phyloP scores from a whole-genome alignment of 148 eudicot species.

The Camellia granthamiana region DNA sequence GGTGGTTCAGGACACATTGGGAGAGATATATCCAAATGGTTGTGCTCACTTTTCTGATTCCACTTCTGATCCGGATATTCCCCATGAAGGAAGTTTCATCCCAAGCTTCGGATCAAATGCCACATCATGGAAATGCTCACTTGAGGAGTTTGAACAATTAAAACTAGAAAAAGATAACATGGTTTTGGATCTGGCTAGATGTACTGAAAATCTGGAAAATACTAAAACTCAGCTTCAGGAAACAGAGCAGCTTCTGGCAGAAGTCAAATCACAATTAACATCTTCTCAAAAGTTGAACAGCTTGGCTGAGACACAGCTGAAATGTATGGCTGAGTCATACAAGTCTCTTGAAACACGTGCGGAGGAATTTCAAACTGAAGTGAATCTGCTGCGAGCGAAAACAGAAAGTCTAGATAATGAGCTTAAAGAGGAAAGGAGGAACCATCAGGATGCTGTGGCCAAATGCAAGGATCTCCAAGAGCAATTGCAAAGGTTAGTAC shows the following conservation, averaged over 20 bases:
- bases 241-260: constrained; percentile 61
- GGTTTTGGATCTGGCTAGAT: constrained; percentile 53
- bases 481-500: constrained; percentile 72
- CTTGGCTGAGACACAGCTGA: constrained; percentile 92
- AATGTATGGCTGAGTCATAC: constrained; percentile 96
- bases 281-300: constrained; percentile 70
- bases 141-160: constrained; percentile 69
- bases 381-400: constrained; percentile 49
- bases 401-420: constrained; percentile 55
- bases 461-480: constrained; percentile 77
- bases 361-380: constrained; percentile 65
- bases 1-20: constrained; percentile 32
- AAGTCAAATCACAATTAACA: constrained; percentile 63
- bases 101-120: constrained; percentile 50
- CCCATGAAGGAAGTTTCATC: constrained; percentile 71
- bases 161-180: constrained; percentile 64
- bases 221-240: constrained; percentile 58
- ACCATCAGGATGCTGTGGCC: constrained; percentile 58
- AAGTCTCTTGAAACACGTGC: constrained; percentile 77
- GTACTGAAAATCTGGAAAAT: constrained; percentile 57
- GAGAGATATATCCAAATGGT: constrained; percentile 49
- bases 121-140: constrained; percentile 50
- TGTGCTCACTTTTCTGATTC: constrained; percentile 65
- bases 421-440: constrained; percentile 61
- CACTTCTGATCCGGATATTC: constrained; percentile 75